These are phyloP conservation scores for Paratinospora sagittata DNA, from an alignment of 164 flowering plant genomes.

Conservation along the genomic window DNA sequence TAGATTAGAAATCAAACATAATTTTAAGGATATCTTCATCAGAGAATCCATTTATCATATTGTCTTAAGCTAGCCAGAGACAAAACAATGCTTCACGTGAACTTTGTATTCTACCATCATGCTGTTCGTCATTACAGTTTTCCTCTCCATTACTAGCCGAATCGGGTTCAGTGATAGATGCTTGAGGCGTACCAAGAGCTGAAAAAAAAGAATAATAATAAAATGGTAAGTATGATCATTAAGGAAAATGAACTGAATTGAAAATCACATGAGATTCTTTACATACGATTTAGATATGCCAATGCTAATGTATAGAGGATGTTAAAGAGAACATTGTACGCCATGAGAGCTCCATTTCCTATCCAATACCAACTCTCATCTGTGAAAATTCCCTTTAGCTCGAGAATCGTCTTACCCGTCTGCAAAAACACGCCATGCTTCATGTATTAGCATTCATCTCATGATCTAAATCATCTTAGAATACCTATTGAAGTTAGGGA, in stretches of 20 bases:
- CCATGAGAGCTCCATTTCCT: constrained; percentile 62
- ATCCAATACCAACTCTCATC: constrained; percentile 79
- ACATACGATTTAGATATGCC: constrained; percentile 63
- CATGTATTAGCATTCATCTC: neutral
- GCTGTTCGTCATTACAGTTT: constrained; percentile 23
- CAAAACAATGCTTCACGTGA: constrained; percentile 11
- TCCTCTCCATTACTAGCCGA: constrained; percentile 36
- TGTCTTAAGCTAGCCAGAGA: too few species aligned
- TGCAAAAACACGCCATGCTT: constrained; percentile 9
- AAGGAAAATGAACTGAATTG: neutral
- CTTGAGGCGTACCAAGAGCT: constrained; percentile 78
- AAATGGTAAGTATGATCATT: neutral
- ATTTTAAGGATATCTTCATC: neutral
- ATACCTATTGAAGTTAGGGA: neutral
- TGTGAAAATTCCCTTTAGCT: constrained; percentile 32
- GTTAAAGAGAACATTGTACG: constrained; percentile 64
- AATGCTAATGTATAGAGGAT: constrained; percentile 75
- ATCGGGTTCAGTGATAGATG: constrained; percentile 44
- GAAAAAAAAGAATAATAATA: constrained; percentile 2
- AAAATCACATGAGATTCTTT: neutral
- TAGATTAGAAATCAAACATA: neutral
- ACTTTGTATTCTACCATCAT: constrained; percentile 23
- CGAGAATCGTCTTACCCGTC: constrained; percentile 19
- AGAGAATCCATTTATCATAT: neutral
- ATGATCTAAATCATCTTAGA: neutral